A percentile compares a stretch with the other conserved stretches of the same genome.
Evolutionary conservation across 192 early-diverging fungal genomes (phyloP).

Genomic region (Phycomyces nitens): DNA sequence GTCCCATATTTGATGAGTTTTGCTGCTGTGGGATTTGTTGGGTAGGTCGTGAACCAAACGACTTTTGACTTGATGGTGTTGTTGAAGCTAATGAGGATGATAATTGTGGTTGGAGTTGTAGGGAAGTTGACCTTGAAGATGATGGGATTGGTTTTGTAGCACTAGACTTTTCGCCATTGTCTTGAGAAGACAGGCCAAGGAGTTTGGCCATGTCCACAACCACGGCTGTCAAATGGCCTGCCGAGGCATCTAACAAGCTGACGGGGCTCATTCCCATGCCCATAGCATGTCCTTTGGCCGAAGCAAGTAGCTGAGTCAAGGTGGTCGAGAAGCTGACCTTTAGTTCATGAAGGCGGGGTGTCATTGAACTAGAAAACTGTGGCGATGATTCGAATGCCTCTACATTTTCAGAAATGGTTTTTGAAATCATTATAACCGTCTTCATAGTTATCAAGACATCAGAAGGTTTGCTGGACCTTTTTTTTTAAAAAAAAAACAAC

Average conservation of each 20-base stretch:
- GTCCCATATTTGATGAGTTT: not conserved
- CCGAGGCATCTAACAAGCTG: conserved; percentile 77
- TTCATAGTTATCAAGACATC: conserved; percentile 81
- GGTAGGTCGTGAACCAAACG: not conserved
- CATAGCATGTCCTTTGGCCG: conserved; percentile 76
- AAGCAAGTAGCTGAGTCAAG: conserved; percentile 65
- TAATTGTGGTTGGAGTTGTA: not conserved
- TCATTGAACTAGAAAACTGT: conserved; percentile 46
- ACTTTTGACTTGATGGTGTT: not conserved
- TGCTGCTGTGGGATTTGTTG: not conserved
- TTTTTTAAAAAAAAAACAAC: not conserved
- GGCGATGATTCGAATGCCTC: conserved; percentile 59
- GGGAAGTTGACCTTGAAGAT: not conserved
- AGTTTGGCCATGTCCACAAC: conserved; percentile 76
- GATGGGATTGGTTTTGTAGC: not conserved
- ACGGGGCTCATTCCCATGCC: conserved; percentile 62
- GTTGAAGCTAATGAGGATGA: not conserved
- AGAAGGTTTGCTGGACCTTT: conserved; percentile 64
- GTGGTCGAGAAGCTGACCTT: conserved; percentile 63
- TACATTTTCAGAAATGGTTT: conserved; percentile 79
- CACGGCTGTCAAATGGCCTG: conserved; percentile 70
- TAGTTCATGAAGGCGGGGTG: conserved; percentile 45
- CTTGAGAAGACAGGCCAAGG: conserved; percentile 23
- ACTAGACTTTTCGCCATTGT: not conserved
- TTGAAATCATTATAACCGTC: conserved; percentile 77